These are phyloP conservation scores for Lactarius evosmus DNA, from an alignment of 768 basidiomycete species.

Conservation along the genomic window DNA sequence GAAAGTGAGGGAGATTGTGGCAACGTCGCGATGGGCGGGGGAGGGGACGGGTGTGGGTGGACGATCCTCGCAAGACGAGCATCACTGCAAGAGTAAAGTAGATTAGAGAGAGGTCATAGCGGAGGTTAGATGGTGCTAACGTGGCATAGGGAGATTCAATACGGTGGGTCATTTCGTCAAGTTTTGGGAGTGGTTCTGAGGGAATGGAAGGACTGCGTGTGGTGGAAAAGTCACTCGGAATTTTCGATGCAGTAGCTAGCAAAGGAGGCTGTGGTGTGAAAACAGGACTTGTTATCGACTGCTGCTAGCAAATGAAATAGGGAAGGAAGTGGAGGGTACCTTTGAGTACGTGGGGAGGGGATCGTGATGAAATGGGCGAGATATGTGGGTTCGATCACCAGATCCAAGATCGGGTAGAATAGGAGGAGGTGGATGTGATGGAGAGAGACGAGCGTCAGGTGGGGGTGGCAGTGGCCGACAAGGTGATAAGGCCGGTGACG, in stretches of 20 bases:
- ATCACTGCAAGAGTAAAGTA: constrained; percentile 39
- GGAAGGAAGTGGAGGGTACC: constrained; percentile 8
- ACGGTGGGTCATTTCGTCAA: constrained; percentile 48
- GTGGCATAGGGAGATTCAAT: constrained; percentile 37
- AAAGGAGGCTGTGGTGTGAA: constrained; percentile 5
- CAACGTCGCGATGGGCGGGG: constrained; percentile 45
- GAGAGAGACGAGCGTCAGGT: constrained; percentile 19
- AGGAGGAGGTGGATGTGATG: constrained; percentile 12
- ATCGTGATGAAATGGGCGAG: constrained; percentile 23
- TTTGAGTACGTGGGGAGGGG: constrained; percentile 8
- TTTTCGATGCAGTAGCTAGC: constrained; percentile 6
- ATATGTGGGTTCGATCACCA: constrained; percentile 20
- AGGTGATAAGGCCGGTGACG: constrained; percentile 19
- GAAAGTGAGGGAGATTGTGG: constrained; percentile 61
- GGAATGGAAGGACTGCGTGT: constrained; percentile 19
- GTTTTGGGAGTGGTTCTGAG: constrained; percentile 21
- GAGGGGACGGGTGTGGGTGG: constrained; percentile 42
- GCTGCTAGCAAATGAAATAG: not conserved
- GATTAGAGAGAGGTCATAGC: constrained; percentile 19
- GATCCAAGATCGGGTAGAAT: constrained; percentile 23
- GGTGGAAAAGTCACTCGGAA: not conserved
- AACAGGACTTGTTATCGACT: not conserved
- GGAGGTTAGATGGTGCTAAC: constrained; percentile 31
- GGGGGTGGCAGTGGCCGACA: constrained; percentile 1
- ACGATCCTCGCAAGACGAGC: constrained; percentile 41